Base-by-base conservation (phyloP, 176 grass and related monocot genomes). In the Chloris gayana region DNA sequence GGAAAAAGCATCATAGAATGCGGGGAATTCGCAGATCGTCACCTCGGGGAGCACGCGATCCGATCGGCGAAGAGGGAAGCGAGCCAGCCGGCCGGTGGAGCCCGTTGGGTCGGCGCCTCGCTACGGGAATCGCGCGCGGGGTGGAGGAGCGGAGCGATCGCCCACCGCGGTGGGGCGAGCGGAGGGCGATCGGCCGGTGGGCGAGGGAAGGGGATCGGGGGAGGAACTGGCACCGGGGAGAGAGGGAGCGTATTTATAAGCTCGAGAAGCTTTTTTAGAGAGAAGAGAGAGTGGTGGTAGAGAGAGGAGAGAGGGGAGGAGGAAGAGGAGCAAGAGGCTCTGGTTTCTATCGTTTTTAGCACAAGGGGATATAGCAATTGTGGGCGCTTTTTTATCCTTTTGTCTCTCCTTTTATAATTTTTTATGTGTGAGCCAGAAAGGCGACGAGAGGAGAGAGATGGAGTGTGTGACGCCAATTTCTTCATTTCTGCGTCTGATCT, bases 141-240 rank as follows among this genome's bases (percentile, higher is more conserved):
- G 69, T 54, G 64, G 41, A 60, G 86, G 80, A 27, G 86, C 38
- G 61, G 82, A 75, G 45, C 82, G 87, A 89, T 89, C 87, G 87
- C 87, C 82, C 82, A 58, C 87, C 82, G 82, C 82, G 76, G 82
- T 81, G 87, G 81, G 77, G 47, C 82, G 82, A 80, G 87, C 87
- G 87, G 76, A 73, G 83, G 87, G 87, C 87, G 87, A 89, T 85
- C 87, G 82, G 31, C 77, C 42, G 80, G 87, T 13, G 65, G 35
- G 41, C 4, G 64, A 63, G 25, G 65, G 87, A 85, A 81, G 87
- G 87, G 77, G 87, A 85, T 81, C 82, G 71, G 46, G 62, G 53
- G 76, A 76, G 76, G 76, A 85, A 46, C 70, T 75, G 77, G 63
- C n/a, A 59, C 29, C 9, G 68, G 68, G 80, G 39, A 31, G 49